Evolutionary conservation across 2,329 filamentous ascomycete species (phyloP).

Genomic region (Laburnicola sp.): DNA sequence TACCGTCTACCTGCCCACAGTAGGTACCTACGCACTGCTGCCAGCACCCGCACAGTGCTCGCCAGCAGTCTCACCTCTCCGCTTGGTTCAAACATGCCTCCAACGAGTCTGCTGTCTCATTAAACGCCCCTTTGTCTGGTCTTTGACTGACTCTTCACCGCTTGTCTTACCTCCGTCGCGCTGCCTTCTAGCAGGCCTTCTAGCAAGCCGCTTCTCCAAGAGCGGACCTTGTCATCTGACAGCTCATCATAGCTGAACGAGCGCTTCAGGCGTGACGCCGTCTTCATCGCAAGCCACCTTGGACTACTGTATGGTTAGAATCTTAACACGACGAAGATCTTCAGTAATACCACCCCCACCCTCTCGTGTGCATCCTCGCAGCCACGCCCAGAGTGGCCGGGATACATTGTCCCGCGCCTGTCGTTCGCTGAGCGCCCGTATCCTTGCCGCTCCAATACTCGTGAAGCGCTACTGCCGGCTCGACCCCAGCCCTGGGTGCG

Average conservation of each 20-base stretch:
- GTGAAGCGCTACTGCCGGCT: constrained; percentile 39
- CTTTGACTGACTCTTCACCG: constrained; percentile 21
- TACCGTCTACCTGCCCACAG: no score
- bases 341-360: background rate
- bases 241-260: constrained; percentile 10
- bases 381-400: constrained; percentile 25
- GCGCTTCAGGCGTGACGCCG: constrained; percentile 2
- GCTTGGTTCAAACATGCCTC: no score
- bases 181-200: background rate
- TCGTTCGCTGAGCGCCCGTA: constrained; percentile 22
- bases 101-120: background rate
- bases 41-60: no score
- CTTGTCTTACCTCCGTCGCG: constrained; percentile 20
- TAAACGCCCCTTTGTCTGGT: background rate
- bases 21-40: no score
- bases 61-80: no score
- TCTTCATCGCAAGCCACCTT: no score
- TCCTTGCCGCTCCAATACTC: constrained; percentile 23
- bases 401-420: constrained; percentile 19
- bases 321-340: no score
- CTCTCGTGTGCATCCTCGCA: no score
- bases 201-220: constrained; percentile 16
- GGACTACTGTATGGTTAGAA: no score
- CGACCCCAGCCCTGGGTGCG: constrained; percentile 25
- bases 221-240: constrained; percentile 38